A percentile compares a stretch with the other conserved stretches of the same genome.
Conservation (phyloP, 2,329 filamentous ascomycete genomes). For the Chaetomiaceae sp. region DNA sequence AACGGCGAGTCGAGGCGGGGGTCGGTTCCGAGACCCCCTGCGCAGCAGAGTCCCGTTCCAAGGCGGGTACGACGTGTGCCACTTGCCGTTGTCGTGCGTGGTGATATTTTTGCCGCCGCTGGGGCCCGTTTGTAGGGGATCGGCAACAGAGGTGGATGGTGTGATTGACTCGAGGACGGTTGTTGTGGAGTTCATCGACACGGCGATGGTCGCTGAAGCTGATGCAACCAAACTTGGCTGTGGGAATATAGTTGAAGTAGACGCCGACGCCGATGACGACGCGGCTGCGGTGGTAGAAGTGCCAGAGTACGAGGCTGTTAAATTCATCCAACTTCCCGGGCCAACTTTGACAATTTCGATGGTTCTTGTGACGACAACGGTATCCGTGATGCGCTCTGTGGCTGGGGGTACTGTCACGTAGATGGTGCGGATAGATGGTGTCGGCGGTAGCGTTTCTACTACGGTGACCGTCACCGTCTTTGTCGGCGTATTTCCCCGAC, state of each 20-base stretch:
- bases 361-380: constrained; percentile 30
- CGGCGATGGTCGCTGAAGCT: constrained; percentile 8
- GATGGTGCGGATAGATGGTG: constrained; percentile 29
- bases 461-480: constrained; percentile 23
- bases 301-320: too few species aligned
- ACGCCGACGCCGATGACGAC: background rate
- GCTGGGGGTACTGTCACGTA: constrained; percentile 27
- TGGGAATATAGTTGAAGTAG: constrained; percentile 12
- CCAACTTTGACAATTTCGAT: constrained; percentile 31
- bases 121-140: constrained; percentile 15
- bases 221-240: constrained; percentile 5
- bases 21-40: constrained; percentile 19
- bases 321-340: too few species aligned
- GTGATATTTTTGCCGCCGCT: constrained; percentile 13
- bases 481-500: background rate
- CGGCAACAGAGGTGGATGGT: constrained; percentile 20
- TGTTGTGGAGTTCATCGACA: constrained; percentile 1
- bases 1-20: background rate
- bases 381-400: constrained; percentile 33
- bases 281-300: constrained; percentile 4
- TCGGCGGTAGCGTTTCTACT: constrained; percentile 29
- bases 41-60: constrained; percentile 39
- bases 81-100: constrained; percentile 41
- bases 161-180: constrained; percentile 11
- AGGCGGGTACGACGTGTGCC: constrained; percentile 44